Evolutionary conservation across 2,329 filamentous ascomycete genomes (phyloP).

Genomic region (Sporothrix humicola): DNA sequence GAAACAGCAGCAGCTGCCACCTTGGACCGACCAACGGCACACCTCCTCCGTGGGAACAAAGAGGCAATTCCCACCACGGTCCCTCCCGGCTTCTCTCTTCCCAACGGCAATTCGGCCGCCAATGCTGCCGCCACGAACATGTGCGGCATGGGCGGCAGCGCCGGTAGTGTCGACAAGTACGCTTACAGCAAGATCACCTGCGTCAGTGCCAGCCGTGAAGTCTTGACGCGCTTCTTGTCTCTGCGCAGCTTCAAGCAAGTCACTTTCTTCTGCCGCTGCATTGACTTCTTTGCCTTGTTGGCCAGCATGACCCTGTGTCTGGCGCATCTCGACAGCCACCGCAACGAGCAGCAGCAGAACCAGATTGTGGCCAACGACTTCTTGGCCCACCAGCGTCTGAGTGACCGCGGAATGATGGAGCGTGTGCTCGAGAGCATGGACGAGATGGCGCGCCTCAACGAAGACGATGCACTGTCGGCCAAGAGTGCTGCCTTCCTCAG

Average conservation of each 20-base stretch:
- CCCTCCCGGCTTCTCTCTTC: not conserved
- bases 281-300: conserved; percentile 51
- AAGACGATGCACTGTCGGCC: conserved; percentile 41
- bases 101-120: not conserved
- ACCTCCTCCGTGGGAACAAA: not conserved
- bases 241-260: conserved; percentile 45
- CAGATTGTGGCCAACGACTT: conserved; percentile 34
- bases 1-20: not conserved
- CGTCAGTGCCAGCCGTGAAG: conserved; percentile 51
- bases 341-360: conserved; percentile 24
- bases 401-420: conserved; percentile 52
- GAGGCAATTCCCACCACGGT: not conserved
- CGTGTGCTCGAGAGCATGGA: conserved; percentile 46
- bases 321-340: conserved; percentile 47
- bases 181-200: conserved; percentile 50
- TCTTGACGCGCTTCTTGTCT: conserved; percentile 49
- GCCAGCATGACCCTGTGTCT: conserved; percentile 50
- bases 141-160: not conserved
- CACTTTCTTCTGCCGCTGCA: conserved; percentile 49
- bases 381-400: conserved; percentile 50
- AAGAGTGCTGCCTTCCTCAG: conserved; percentile 46
- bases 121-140: not conserved
- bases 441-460: conserved; percentile 37
- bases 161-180: conserved; percentile 40
- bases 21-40: not conserved